Evolutionary conservation across 179 eudicot genomes (phyloP).

Genomic region (Heliamphora pulchella): DNA sequence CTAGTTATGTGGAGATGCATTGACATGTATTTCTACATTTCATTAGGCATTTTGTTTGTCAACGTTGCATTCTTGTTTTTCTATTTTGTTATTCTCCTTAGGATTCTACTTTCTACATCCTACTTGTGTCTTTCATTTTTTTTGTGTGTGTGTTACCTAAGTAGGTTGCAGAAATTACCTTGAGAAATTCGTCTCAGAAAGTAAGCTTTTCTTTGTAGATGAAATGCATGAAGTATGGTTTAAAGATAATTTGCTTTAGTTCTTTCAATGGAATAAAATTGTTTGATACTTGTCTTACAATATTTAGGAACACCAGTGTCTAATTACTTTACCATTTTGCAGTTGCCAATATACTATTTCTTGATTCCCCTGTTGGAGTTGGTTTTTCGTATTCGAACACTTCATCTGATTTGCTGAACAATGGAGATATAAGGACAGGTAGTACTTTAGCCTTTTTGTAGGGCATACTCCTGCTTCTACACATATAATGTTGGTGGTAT

Average conservation of each 20-base stretch:
- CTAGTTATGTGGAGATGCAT: not conserved
- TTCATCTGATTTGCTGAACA: constrained; percentile 56
- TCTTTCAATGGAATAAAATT: not conserved
- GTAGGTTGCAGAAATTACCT: not conserved
- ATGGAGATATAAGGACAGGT: constrained; percentile 93
- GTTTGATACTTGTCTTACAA: not conserved
- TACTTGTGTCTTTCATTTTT: not conserved
- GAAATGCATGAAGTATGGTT: not conserved
- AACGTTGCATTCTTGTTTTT: not conserved
- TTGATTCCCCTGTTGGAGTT: constrained; percentile 93
- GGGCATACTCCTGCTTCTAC: not conserved
- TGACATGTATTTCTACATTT: not conserved
- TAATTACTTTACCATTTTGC: constrained; percentile 32
- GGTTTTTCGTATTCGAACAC: constrained; percentile 91
- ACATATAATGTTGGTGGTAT: not conserved
- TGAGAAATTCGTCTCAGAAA: not conserved
- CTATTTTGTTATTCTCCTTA: not conserved
- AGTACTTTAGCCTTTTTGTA: constrained; percentile 5
- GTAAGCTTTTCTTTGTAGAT: not conserved
- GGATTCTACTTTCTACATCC: not conserved
- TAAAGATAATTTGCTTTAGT: not conserved
- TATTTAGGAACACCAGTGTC: constrained; percentile 3
- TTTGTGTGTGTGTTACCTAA: not conserved
- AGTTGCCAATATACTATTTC: constrained; percentile 80
- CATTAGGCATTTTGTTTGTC: not conserved